phyloP scores from a whole-genome alignment of 2,329 filamentous ascomycete species.

The Macroventuria anomochaeta region DNA sequence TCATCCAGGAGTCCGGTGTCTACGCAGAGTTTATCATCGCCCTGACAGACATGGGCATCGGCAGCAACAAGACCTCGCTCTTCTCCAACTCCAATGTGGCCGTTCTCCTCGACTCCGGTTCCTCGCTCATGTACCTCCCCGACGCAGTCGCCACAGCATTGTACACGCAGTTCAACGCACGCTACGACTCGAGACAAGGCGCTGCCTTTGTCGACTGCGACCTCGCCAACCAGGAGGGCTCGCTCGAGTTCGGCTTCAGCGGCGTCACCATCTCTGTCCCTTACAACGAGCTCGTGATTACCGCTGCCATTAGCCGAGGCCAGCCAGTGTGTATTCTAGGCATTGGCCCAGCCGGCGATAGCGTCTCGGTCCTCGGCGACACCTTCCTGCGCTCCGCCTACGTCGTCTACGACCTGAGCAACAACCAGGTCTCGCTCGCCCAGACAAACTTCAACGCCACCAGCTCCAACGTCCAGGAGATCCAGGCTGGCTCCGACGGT shows the following conservation, averaged over 20 bases:
- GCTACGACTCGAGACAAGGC: slow-evolving; percentile 50
- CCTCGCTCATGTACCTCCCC: slow-evolving; percentile 74
- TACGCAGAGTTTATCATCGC: slow-evolving; percentile 63
- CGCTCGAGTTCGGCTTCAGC: slow-evolving; percentile 65
- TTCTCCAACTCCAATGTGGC: slow-evolving; percentile 53
- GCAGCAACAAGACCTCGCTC: slow-evolving; percentile 53
- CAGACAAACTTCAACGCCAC: slow-evolving; percentile 67
- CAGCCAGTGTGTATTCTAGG: slow-evolving; percentile 55
- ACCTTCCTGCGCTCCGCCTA: slow-evolving; percentile 69
- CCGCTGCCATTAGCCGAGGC: slow-evolving; percentile 52
- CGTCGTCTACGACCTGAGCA: slow-evolving; percentile 66
- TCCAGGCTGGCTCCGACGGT: slow-evolving; percentile 55
- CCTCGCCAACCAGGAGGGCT: slow-evolving; percentile 56
- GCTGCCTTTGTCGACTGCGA: slow-evolving; percentile 62
- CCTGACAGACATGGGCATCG: slow-evolving; percentile 55
- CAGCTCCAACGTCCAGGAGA: slow-evolving; percentile 58
- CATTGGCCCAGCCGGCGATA: slow-evolving; percentile 58
- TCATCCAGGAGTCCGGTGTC: slow-evolving; percentile 57
- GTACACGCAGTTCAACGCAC: slow-evolving; percentile 51
- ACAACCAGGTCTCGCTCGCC: slow-evolving; percentile 67
- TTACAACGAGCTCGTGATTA: slow-evolving; percentile 63
- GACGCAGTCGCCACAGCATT: slow-evolving; percentile 60
- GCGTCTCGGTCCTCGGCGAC: slow-evolving; percentile 62
- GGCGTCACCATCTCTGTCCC: slow-evolving; percentile 61
- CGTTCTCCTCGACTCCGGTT: slow-evolving; percentile 76